phyloP scores from a whole-genome alignment of 2,329 filamentous ascomycete genomes.

The Colletotrichum gloeosporioides region DNA sequence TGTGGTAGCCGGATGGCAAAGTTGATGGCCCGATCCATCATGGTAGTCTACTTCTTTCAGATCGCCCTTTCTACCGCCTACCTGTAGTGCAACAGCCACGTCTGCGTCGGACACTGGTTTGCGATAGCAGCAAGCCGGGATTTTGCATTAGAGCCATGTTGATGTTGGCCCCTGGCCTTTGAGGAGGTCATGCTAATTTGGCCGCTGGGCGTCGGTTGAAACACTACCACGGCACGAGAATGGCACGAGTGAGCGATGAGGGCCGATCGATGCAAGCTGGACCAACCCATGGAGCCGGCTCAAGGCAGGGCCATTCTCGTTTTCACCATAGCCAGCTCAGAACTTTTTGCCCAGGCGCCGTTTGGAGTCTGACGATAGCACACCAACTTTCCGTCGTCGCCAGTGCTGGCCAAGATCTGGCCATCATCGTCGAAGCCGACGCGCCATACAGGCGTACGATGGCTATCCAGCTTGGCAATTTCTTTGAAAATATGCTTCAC shows the following conservation, averaged over 20 bases:
- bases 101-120: background rate
- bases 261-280: background rate
- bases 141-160: background rate
- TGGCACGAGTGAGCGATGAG: background rate
- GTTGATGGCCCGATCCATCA: background rate
- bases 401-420: constrained; percentile 76
- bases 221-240: background rate
- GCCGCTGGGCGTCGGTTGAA: background rate
- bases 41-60: background rate
- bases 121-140: background rate
- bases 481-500: constrained; percentile 68
- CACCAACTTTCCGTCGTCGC: constrained; percentile 73
- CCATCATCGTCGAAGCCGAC: constrained; percentile 75
- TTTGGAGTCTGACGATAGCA: constrained; percentile 66
- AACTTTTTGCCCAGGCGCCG: constrained; percentile 64
- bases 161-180: background rate
- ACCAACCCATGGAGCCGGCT: background rate
- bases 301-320: constrained; percentile 55
- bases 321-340: constrained; percentile 64
- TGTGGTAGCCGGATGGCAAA: background rate
- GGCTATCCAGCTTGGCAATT: constrained; percentile 69
- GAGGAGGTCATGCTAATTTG: background rate
- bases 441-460: constrained; percentile 76
- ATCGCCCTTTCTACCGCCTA: background rate
- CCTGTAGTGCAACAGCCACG: background rate